Evolutionary conservation across 352 stramenopile genomes (phyloP), one percentile per base, ranked within the genome.

Genomic region (Phytophthora quininea): DNA sequence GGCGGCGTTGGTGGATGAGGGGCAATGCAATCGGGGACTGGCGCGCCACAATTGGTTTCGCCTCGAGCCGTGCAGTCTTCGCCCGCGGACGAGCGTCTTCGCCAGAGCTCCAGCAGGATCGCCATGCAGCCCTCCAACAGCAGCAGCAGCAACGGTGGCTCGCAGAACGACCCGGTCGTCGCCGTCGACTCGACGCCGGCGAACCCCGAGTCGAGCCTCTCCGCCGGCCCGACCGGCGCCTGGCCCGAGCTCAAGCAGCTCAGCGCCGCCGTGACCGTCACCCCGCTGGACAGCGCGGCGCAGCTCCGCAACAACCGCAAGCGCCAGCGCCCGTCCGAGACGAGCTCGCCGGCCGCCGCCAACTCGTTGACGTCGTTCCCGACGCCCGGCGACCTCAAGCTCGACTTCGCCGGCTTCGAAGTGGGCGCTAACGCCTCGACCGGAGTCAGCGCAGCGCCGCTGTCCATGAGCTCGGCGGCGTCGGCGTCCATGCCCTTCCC

Each of bases 361-460:
- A 49, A 19, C 30, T 54, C 59, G 31, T 24, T 54, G 9, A 30
- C 54, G 49, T 57, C 67, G 2, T 76, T 70, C 51, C 32, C 63
- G 4, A 72, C 67, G 45, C 76, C 85, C 43, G 77, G 73, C 5
- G 78, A 88, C 58, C 75, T 92, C 50, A 86, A 92, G 54, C 67
- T 92, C 49, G 82, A 84, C 66, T 89, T 87, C 58, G 71, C 76
- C 24, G 79, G 79, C 54, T 84, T 84, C 38, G 69, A 86, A 42
- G 62, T 83, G 19, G 74, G 65, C 33, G 45, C 29, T 43, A 71
- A 54, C 52, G 63, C 37, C 52, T 52, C 58, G 52, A 57, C 65
- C 29, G 38, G 38, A 32, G 40, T 69, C 31, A 29, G 51, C 32
- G 67, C 65, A 37, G 33, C 48, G 47, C 35, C 61, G 19, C 54